Conservation (phyloP, 2,329 filamentous ascomycete genomes). For the Beauveria brongniartii region DNA sequence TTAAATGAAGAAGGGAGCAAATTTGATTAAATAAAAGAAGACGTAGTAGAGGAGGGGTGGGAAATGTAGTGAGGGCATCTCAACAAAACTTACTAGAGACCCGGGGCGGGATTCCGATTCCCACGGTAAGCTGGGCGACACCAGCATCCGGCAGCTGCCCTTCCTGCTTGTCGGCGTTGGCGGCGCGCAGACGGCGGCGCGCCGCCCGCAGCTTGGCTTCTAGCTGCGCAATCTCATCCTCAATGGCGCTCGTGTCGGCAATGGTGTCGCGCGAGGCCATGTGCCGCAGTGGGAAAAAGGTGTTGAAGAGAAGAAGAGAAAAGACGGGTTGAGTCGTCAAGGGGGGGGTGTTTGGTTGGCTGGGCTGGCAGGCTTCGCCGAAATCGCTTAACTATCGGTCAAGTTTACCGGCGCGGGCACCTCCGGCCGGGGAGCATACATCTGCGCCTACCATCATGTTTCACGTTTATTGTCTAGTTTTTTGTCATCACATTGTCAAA, state of each 20-base stretch:
- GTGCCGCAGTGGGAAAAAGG: neutral
- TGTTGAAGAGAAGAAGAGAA: neutral
- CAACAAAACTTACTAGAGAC: constrained; percentile 14
- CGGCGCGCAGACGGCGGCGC: constrained; percentile 33
- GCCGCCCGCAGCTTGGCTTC: constrained; percentile 43
- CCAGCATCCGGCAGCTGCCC: neutral
- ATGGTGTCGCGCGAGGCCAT: constrained; percentile 15
- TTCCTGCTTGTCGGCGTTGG: constrained; percentile 16
- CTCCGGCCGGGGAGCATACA: neutral
- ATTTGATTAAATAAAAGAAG: too few relatives aligned
- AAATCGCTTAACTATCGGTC: constrained; percentile 2
- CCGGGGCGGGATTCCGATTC: constrained; percentile 1
- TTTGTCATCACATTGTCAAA: too few relatives aligned
- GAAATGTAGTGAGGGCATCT: too few relatives aligned
- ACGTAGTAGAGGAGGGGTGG: too few relatives aligned
- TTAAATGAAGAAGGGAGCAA: neutral
- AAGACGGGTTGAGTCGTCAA: neutral
- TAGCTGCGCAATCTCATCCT: constrained; percentile 51
- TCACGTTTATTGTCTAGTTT: too few relatives aligned
- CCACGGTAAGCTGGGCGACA: neutral
- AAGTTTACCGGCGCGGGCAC: neutral
- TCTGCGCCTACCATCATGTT: too few relatives aligned
- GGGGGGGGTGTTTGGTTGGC: too few relatives aligned
- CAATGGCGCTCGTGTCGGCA: constrained; percentile 23
- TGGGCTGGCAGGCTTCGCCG: constrained; percentile 2